These are phyloP conservation scores for Leptosphaerulina australis DNA, from an alignment of 2,329 filamentous ascomycete species.

Conservation along the genomic window DNA sequence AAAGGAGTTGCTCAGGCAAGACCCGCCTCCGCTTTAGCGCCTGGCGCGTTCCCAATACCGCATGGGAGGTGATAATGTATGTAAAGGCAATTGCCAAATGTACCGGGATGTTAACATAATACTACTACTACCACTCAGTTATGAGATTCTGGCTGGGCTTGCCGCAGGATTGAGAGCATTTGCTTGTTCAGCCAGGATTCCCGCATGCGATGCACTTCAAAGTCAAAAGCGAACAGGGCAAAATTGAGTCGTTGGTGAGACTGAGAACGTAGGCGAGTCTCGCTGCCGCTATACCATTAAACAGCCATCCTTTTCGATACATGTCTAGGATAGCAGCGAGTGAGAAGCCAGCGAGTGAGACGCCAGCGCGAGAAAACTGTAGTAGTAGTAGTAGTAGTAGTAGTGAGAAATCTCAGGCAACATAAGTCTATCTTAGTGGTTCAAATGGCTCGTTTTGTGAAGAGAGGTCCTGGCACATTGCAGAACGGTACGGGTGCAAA, in stretches of 20 bases:
- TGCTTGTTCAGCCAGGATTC: conserved; percentile 26
- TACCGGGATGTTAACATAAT: too few relatives aligned
- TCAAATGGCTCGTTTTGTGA: background rate
- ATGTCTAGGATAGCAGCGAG: background rate
- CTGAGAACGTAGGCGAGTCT: conserved; percentile 21
- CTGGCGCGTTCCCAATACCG: too few relatives aligned
- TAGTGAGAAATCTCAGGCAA: background rate
- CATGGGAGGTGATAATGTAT: too few relatives aligned
- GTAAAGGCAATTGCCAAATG: too few relatives aligned
- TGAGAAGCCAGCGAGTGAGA: background rate
- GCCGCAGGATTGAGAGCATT: conserved; percentile 27
- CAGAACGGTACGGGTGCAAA: background rate
- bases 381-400: background rate
- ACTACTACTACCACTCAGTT: too few relatives aligned
- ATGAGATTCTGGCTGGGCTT: conserved; percentile 34
- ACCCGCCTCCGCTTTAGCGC: too few relatives aligned
- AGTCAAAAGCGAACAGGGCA: background rate
- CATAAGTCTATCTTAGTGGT: background rate
- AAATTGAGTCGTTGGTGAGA: conserved; percentile 18
- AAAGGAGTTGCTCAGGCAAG: too few relatives aligned
- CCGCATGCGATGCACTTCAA: conserved; percentile 20
- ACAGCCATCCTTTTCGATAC: background rate
- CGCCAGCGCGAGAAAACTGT: too few relatives aligned
- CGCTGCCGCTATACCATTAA: background rate
- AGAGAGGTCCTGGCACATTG: too few relatives aligned